A percentile compares a stretch with the other conserved stretches of the same genome.
These are phyloP conservation scores for Corchorus capsularis DNA, from an alignment of 345 rosid genomes.

Conservation along the genomic window DNA sequence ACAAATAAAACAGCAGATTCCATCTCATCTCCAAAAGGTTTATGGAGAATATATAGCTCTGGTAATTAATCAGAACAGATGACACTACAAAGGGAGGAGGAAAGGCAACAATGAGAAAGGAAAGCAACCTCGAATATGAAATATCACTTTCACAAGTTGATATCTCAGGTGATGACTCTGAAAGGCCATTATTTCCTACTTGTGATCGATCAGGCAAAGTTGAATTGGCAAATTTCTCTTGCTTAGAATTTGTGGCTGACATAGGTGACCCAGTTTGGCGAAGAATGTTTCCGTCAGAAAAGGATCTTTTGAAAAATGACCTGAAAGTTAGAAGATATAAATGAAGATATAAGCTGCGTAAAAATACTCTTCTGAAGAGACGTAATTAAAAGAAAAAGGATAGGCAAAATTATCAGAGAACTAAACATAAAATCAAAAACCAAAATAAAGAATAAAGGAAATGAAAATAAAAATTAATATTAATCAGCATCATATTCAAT, in stretches of 20 bases:
- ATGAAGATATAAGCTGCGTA: not conserved
- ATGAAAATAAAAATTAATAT: not conserved
- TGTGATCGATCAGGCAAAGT: constrained; percentile 47
- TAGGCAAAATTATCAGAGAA: not conserved
- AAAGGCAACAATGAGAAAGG: not conserved
- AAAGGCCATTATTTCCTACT: constrained; percentile 49
- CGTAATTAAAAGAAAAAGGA: not conserved
- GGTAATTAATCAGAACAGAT: not conserved
- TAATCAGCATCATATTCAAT: not conserved
- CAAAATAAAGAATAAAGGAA: not conserved
- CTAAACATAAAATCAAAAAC: not conserved
- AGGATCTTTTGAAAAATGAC: constrained; percentile 75
- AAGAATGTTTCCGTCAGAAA: constrained; percentile 91
- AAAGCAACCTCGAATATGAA: constrained; percentile 67
- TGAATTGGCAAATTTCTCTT: constrained; percentile 45
- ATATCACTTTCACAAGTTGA: constrained; percentile 71
- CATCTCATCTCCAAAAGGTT: not conserved
- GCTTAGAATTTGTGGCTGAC: constrained; percentile 46
- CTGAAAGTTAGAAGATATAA: constrained; percentile 40
- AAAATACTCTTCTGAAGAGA: not conserved
- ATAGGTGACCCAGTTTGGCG: constrained; percentile 47
- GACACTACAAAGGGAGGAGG: not conserved
- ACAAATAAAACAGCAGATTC: constrained; percentile 9
- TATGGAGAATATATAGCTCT: not conserved
- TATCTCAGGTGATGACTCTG: constrained; percentile 90